These are phyloP conservation scores for Globisporangium radiosum DNA, from an alignment of 352 stramenopile species.

Conservation along the genomic window DNA sequence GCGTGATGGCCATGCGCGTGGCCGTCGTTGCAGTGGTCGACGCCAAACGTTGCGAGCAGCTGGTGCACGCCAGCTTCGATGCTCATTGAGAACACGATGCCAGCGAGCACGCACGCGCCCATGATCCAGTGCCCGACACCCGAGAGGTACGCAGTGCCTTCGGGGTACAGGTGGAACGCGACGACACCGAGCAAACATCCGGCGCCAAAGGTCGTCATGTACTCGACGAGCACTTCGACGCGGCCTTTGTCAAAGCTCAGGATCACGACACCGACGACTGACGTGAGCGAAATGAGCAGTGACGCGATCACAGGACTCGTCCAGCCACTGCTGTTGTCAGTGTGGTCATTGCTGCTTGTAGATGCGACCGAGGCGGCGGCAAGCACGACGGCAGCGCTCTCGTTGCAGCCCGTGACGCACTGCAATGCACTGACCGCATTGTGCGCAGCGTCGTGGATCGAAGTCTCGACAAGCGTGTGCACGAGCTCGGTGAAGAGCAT, in stretches of 20 bases:
- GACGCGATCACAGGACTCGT: conserved; percentile 11
- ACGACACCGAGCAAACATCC: conserved; percentile 30
- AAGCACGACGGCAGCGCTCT: background rate
- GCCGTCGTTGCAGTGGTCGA: conserved; percentile 8
- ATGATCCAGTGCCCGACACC: conserved; percentile 27
- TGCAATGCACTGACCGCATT: background rate
- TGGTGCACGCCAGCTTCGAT: conserved; percentile 24
- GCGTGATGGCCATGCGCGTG: conserved; percentile 8
- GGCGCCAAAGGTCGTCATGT: conserved; percentile 17
- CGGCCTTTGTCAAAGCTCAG: conserved; percentile 13
- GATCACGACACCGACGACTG: conserved; percentile 14
- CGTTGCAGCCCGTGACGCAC: background rate
- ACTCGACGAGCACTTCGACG: conserved; percentile 14
- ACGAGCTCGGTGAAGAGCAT: conserved; percentile 8
- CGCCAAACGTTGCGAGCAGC: conserved; percentile 20
- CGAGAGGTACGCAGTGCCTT: conserved; percentile 22
- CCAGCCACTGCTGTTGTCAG: conserved; percentile 3
- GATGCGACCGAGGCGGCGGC: background rate
- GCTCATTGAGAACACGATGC: conserved; percentile 25
- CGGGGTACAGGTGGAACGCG: conserved; percentile 31
- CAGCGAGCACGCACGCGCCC: conserved; percentile 21
- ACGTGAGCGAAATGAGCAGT: conserved; percentile 17
- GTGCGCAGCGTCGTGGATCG: background rate
- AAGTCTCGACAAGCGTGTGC: background rate
- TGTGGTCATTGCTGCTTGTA: too few relatives aligned